Evolutionary conservation across 208 protist species (phyloP), one percentile per base, ranked within the genome.

Genomic region (Sergeia podlipaevii): DNA sequence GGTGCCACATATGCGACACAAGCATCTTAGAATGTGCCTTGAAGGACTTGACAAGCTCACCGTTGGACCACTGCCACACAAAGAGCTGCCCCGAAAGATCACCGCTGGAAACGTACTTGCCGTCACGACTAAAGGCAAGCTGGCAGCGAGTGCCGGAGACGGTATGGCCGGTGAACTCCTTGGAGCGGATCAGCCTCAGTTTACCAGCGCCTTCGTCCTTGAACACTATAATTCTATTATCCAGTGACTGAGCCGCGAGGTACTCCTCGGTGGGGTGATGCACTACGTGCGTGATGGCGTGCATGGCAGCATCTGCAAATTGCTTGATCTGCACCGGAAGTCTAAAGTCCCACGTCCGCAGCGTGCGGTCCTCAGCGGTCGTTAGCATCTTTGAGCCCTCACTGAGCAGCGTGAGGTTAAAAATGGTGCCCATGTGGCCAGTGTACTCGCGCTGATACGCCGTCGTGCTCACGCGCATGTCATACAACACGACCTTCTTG

Each of bases 311-410:
- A 43, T 99, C 97, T 15, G 92, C 87, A 48, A 99, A 96, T 60
- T 97, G 86, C 68, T 98, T 98, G 51, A 98, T 97, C 20, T 93
- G 91, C 17, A 98, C 94, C 3, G 97, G 96, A 30, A 98, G 91
- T 43, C 93, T 85, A 53, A 88, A 97, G 43, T 99, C 97, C 97
- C 97, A 99, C 11, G 98, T 84, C 52, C 96, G 88, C 29, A 99
- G 62, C 32, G 89, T 95, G 65, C 97, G 97, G 77, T 99, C 97
- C 44, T 98, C 96, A 38, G 89, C 81, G 24, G 93, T 98, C 8
- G 93, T 93, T 7, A 98, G 84, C 56, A 99, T 90, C 46, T 97
- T 87, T 13, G 69, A 59, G 24, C 85, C 85, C n/a, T 85, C 66
- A 53, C 97, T 95, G 20, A 98, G 58, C 41, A 98, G 97, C 0